Evolutionary conservation across 2,329 filamentous ascomycete genomes (phyloP), one percentile per base, ranked within the genome.

Genomic region (Coniochaeta sp.): DNA sequence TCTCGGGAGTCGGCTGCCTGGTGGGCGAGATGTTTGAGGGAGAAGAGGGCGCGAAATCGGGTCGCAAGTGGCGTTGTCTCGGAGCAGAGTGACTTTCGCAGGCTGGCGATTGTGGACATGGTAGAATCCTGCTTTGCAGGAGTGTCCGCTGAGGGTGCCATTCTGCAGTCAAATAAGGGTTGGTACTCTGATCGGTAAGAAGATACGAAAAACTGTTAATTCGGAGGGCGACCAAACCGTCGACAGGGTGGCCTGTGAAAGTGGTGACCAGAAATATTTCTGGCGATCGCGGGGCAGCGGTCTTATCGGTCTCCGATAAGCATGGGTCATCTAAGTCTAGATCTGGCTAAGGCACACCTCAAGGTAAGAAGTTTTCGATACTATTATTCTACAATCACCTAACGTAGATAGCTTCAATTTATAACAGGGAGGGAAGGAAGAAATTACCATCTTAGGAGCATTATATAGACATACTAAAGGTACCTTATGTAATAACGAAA

Each of bases 1-100:
- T 88, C 86, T 19, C 57, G 40, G 5, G 58, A 38, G 9, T 54
- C 42, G 6, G 86, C 77, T 19, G 78, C 74, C 65, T 87, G 84
- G 61, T 84, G 87, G 55, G 95, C 93, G 62, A 98, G 80, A 73
- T 98, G 90, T 79, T 99, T 99, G 62, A 99, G 87, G 19, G 93
- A 97, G 80, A 99, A 99, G 67, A 99, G 89, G 50, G 95, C 93
- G 68, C 95, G 91, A 77, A 98, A 99, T 64, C 95, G 91, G 64
- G 91, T 82, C 42, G 93, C 89, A 59, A 99, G 89, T 54, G 93
- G 87, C 63, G 90, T 89, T 16, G 83, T 77, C 78, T 98, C 95
- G 56, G 89, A 89, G 68, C 83, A 88, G 62, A 99, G 86, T 62
- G 88, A 89, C 69, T 89, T 83, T 70, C 91, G 88, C 58, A 96